A percentile compares a stretch with the other conserved stretches of the same genome.
Evolutionary conservation across 371 early-diverging fungal genomes (phyloP).

Genomic region (Actinomucor elegans): DNA sequence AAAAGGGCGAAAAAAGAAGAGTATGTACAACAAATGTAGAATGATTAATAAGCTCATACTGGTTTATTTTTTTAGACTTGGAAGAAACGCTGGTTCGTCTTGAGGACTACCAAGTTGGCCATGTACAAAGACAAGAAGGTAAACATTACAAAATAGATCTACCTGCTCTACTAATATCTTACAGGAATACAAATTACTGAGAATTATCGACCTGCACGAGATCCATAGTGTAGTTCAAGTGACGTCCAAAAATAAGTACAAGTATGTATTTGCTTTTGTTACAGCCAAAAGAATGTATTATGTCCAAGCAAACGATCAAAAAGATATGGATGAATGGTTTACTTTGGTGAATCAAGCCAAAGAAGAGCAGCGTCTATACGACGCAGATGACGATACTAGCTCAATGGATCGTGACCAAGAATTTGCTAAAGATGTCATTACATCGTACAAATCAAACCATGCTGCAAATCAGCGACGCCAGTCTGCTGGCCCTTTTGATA

Average conservation of each 20-base stretch:
- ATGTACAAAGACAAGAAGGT: slow-evolving; percentile 87
- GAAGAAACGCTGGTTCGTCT: slow-evolving; percentile 88
- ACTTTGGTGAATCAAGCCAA: slow-evolving; percentile 55
- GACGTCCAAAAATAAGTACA: slow-evolving; percentile 60
- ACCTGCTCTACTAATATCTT: background rate
- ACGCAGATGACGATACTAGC: slow-evolving; percentile 50
- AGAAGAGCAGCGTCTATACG: slow-evolving; percentile 38
- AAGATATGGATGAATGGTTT: slow-evolving; percentile 75
- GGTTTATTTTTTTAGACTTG: slow-evolving; percentile 57
- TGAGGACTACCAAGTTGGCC: slow-evolving; percentile 73
- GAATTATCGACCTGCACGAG: slow-evolving; percentile 73
- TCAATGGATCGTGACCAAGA: slow-evolving; percentile 49
- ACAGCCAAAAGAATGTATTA: slow-evolving; percentile 77
- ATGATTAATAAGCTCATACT: background rate
- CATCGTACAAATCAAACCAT: slow-evolving; percentile 40
- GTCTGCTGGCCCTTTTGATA: slow-evolving; percentile 11
- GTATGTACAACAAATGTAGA: slow-evolving; percentile 28
- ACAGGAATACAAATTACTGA: slow-evolving; percentile 78
- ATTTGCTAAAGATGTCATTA: slow-evolving; percentile 44
- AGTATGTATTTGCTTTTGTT: slow-evolving; percentile 75
- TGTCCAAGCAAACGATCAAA: slow-evolving; percentile 65
- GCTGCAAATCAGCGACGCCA: slow-evolving; percentile 18
- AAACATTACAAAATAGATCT: slow-evolving; percentile 6
- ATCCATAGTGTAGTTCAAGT: slow-evolving; percentile 77
- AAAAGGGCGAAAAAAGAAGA: slow-evolving; percentile 80